phyloP scores from a whole-genome alignment of 2,329 filamentous ascomycete genomes.

The Allantophomopsis cytisporea region DNA sequence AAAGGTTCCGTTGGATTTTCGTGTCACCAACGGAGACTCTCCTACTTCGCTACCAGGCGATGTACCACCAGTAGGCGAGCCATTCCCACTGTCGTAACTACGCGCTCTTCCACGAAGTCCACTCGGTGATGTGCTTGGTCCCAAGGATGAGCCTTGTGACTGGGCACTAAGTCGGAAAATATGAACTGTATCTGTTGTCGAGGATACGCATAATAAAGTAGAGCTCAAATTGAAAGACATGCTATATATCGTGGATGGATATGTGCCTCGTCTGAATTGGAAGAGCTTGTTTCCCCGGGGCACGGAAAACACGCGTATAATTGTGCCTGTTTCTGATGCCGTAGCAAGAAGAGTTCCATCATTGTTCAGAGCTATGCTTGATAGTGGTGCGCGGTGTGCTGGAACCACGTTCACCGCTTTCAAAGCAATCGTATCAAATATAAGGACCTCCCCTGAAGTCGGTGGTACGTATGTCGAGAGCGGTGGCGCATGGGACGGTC shows the following conservation, averaged over 20 bases:
- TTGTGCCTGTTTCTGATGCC: slow-evolving; percentile 92
- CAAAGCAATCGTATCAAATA: slow-evolving; percentile 80
- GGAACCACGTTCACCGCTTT: slow-evolving; percentile 94
- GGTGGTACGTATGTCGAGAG: slow-evolving; percentile 65
- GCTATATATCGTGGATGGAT: slow-evolving; percentile 91
- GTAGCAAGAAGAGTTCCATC: slow-evolving; percentile 88
- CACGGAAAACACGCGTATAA: slow-evolving; percentile 90
- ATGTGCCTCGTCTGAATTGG: slow-evolving; percentile 90
- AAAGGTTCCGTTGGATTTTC: slow-evolving; percentile 59
- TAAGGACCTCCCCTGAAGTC: slow-evolving; percentile 80
- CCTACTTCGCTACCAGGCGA: slow-evolving; percentile 15
- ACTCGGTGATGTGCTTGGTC: slow-evolving; percentile 18
- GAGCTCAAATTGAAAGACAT: slow-evolving; percentile 98
- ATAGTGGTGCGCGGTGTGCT: slow-evolving; percentile 83
- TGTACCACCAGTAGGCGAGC: slow-evolving; percentile 26
- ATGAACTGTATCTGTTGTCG: slow-evolving; percentile 90
- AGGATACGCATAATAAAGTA: slow-evolving; percentile 87
- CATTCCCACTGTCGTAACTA: slow-evolving; percentile 40
- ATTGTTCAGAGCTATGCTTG: slow-evolving; percentile 81
- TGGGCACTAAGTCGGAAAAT: slow-evolving; percentile 69
- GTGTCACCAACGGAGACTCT: slow-evolving; percentile 18
- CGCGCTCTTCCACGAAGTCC: slow-evolving; percentile 19
- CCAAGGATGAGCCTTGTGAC: slow-evolving; percentile 17
- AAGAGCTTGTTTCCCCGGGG: slow-evolving; percentile 86
- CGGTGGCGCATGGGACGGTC: slow-evolving; percentile 76